These are phyloP conservation scores for Cercis canadensis DNA, from an alignment of 306 rosid species.

Conservation along the genomic window DNA sequence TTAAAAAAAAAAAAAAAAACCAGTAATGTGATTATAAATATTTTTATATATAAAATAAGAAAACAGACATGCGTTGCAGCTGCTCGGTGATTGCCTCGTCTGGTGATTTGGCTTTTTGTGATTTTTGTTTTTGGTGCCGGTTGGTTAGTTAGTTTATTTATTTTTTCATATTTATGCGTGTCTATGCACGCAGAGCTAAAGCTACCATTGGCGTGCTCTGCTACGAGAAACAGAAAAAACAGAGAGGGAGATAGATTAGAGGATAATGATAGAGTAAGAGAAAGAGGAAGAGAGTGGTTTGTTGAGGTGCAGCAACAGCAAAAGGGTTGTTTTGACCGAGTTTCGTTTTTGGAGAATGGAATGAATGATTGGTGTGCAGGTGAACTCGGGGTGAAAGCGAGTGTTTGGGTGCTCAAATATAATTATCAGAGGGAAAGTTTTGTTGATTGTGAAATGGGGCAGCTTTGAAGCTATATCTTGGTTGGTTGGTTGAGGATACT, in stretches of 20 bases:
- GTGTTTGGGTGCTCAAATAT: slow-evolving; percentile 8
- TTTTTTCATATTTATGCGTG: too few relatives aligned
- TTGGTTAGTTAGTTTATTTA: slow-evolving; percentile 50
- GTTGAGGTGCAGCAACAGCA: background rate
- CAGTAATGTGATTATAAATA: background rate
- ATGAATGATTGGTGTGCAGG: slow-evolving; percentile 26
- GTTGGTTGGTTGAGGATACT: slow-evolving; percentile 35
- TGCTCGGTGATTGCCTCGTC: slow-evolving; percentile 38
- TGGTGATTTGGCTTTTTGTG: slow-evolving; percentile 50
- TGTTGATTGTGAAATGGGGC: slow-evolving; percentile 12
- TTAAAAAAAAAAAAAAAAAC: background rate
- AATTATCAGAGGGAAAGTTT: background rate
- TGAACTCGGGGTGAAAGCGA: slow-evolving; percentile 33
- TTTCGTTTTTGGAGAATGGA: background rate
- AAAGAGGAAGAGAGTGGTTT: too few relatives aligned
- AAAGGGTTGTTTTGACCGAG: slow-evolving; percentile 35
- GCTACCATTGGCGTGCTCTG: too few relatives aligned
- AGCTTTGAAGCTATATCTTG: slow-evolving; percentile 6
- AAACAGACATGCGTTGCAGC: slow-evolving; percentile 53
- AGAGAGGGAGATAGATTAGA: too few relatives aligned
- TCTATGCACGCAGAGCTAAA: too few relatives aligned
- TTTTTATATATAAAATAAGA: background rate
- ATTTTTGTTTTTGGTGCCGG: slow-evolving; percentile 44
- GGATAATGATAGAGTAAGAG: too few relatives aligned
- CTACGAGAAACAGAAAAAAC: too few relatives aligned